A percentile compares a stretch with the other conserved stretches of the same genome.
Conservation (phyloP, 2,329 filamentous ascomycete genomes). For the Paecilomyces sp. region DNA sequence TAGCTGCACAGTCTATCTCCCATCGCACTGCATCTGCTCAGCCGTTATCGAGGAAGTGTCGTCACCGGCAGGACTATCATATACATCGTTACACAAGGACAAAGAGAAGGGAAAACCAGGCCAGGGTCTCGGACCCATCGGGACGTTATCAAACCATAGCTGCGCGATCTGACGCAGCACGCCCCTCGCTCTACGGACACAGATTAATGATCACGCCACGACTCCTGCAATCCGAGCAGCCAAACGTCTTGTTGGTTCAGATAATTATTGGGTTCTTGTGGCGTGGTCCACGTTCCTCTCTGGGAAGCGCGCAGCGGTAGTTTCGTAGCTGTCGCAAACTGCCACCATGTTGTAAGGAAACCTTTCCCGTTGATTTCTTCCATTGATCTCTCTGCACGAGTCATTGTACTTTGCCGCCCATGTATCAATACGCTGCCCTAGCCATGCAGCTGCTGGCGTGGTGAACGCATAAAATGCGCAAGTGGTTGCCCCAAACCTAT, state of each 20-base stretch:
- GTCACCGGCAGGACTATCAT: neutral
- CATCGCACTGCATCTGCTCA: neutral
- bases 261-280: conserved; percentile 12
- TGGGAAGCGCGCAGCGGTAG: neutral
- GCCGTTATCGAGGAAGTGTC: neutral
- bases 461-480: neutral
- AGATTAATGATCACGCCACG: neutral
- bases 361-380: neutral
- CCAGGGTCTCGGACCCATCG: neutral
- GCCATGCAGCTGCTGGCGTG: neutral
- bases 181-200: neutral
- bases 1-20: neutral
- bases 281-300: neutral
- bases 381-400: neutral
- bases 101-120: neutral
- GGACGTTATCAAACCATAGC: neutral
- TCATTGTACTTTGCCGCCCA: neutral
- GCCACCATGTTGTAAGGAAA: conserved; percentile 18
- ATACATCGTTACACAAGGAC: neutral
- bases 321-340: conserved; percentile 3
- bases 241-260: neutral
- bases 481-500: neutral
- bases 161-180: neutral
- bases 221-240: neutral
- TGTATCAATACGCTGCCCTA: neutral